phyloP scores from a whole-genome alignment of 106 monocot genomes.

The Dioscorea alata region DNA sequence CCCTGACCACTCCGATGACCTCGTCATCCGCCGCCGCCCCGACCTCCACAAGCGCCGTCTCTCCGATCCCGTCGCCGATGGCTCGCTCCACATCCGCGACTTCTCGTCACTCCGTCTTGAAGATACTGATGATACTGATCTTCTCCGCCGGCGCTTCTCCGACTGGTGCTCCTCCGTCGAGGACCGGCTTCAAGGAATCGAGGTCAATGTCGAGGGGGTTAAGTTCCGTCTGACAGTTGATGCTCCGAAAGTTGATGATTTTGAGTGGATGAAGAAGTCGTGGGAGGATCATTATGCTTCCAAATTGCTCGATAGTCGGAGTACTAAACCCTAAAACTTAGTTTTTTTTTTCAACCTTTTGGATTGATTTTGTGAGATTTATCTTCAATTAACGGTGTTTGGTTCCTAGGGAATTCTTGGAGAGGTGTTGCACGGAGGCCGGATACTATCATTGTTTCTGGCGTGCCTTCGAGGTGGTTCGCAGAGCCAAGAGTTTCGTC shows the following conservation, averaged over 20 bases:
- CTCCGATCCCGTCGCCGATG: conserved; percentile 74
- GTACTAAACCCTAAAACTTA: conserved; percentile 13
- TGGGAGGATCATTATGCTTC: conserved; percentile 76
- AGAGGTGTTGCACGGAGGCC: conserved; percentile 31
- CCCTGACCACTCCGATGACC: conserved; percentile 66
- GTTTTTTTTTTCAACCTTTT: neutral
- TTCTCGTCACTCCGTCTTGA: conserved; percentile 37
- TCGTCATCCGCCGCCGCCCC: conserved; percentile 44
- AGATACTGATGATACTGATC: neutral
- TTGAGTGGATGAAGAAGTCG: conserved; percentile 52
- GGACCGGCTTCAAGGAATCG: conserved; percentile 52
- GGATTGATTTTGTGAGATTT: neutral
- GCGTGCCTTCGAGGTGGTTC: conserved; percentile 90
- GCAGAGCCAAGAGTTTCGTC: conserved; percentile 91
- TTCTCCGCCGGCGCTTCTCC: conserved; percentile 31
- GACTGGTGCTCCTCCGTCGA: conserved; percentile 59
- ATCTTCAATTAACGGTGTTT: neutral
- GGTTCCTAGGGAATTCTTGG: conserved; percentile 33
- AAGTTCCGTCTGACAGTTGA: conserved; percentile 65
- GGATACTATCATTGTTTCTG: conserved; percentile 66
- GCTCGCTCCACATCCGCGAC: conserved; percentile 64
- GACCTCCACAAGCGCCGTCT: conserved; percentile 88
- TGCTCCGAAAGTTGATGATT: conserved; percentile 58
- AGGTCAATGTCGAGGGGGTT: conserved; percentile 81
- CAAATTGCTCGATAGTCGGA: conserved; percentile 23